phyloP scores from a whole-genome alignment of 108 stramenopile genomes.

The Fragilariopsis cylindrus region DNA sequence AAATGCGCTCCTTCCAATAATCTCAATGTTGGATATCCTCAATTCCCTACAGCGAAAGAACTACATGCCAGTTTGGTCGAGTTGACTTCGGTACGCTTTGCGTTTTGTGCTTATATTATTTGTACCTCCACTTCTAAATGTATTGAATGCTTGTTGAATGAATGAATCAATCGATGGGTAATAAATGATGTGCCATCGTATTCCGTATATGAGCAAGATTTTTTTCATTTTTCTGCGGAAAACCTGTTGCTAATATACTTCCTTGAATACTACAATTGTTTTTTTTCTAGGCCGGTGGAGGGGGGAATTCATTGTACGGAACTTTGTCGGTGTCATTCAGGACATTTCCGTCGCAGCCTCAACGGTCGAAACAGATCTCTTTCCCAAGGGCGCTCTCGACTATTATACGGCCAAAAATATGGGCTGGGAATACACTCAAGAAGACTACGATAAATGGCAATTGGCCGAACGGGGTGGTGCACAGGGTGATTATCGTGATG shows the following conservation, averaged over 20 bases:
- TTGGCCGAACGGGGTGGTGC: conserved; percentile 52
- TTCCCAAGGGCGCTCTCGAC: conserved; percentile 55
- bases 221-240: neutral
- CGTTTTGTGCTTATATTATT: neutral
- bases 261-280: neutral
- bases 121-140: neutral
- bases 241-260: neutral
- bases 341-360: conserved; percentile 45
- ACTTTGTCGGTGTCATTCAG: conserved; percentile 60
- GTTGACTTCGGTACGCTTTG: conserved; percentile 31
- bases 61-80: conserved; percentile 43
- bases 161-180: neutral
- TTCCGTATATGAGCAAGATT: neutral
- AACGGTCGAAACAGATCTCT: conserved; percentile 58
- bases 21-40: conserved; percentile 47
- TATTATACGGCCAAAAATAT: conserved; percentile 62
- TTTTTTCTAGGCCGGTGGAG: conserved; percentile 16
- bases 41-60: conserved; percentile 46
- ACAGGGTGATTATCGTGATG: conserved; percentile 67
- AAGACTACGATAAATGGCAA: conserved; percentile 48
- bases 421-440: conserved; percentile 51
- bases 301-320: conserved; percentile 61
- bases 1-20: conserved; percentile 52
- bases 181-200: too few relatives aligned
- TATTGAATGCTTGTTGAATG: neutral